phyloP scores from a whole-genome alignment of 2,329 filamentous ascomycete species.

The Penicillium sp. region DNA sequence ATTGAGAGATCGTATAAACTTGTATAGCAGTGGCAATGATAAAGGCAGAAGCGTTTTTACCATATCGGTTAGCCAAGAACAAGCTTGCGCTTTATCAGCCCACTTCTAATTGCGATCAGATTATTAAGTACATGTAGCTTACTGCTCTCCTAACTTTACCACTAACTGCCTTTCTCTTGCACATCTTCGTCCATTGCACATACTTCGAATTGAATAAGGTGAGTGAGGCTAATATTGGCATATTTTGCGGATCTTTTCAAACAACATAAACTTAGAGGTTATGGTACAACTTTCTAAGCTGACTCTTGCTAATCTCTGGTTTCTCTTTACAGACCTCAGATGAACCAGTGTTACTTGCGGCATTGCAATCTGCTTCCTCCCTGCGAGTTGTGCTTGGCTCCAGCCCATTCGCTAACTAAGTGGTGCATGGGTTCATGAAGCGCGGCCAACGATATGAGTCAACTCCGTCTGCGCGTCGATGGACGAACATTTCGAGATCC shows the following conservation, averaged over 20 bases:
- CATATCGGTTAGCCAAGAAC: background rate
- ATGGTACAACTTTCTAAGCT: background rate
- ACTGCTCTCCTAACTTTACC: background rate
- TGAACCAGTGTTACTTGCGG: background rate
- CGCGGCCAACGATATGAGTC: background rate
- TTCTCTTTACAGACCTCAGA: background rate
- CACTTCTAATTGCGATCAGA: background rate
- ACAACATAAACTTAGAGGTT: background rate
- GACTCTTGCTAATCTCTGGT: background rate
- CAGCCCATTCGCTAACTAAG: background rate
- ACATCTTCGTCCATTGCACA: background rate
- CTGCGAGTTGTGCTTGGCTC: too few species aligned
- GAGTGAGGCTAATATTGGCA: background rate
- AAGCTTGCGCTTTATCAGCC: background rate
- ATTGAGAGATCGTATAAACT: background rate
- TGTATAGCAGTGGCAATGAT: background rate
- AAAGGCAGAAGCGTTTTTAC: background rate
- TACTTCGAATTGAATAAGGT: background rate
- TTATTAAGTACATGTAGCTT: background rate
- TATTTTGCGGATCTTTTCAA: background rate
- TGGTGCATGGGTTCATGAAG: background rate
- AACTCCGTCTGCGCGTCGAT: constrained; percentile 76
- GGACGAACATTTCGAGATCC: constrained; percentile 79
- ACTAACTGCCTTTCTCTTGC: background rate
- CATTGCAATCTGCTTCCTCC: background rate